A percentile compares a stretch with the other conserved stretches of the same genome.
Evolutionary conservation across 306 rosid genomes (phyloP).

Genomic region (Begonia masoniana): DNA sequence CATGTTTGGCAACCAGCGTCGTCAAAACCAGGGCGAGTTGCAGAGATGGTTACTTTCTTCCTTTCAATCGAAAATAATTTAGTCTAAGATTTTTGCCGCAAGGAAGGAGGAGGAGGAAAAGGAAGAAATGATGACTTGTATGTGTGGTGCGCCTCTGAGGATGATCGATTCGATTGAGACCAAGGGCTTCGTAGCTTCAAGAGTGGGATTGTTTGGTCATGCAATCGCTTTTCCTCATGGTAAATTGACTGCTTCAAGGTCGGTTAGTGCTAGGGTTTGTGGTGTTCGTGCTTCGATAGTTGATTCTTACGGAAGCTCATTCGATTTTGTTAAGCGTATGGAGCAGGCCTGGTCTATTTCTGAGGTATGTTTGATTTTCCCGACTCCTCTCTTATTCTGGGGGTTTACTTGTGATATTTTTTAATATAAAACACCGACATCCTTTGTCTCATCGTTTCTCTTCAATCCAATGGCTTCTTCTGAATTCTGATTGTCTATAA

Average conservation of each 20-base stretch:
- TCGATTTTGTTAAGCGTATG: slow-evolving; percentile 61
- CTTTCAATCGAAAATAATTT: neutral
- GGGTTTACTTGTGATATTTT: neutral
- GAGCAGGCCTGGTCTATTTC: slow-evolving; percentile 88
- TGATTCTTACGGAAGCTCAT: slow-evolving; percentile 55
- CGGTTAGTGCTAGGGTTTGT: slow-evolving; percentile 13
- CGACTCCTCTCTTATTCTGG: neutral
- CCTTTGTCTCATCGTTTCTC: neutral
- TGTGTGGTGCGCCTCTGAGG: slow-evolving; percentile 14
- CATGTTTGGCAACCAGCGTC: no score
- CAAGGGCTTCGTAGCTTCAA: slow-evolving; percentile 14
- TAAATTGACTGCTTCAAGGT: slow-evolving; percentile 10
- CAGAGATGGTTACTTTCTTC: neutral
- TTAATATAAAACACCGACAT: no score
- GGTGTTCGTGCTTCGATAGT: slow-evolving; percentile 54
- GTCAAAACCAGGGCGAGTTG: no score
- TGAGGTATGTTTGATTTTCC: slow-evolving; percentile 29
- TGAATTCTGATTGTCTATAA: no score
- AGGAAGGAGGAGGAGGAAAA: neutral
- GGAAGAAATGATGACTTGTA: slow-evolving; percentile 26
- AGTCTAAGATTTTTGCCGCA: neutral
- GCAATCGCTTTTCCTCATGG: slow-evolving; percentile 10
- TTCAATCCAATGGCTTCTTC: neutral
- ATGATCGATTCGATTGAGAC: slow-evolving; percentile 12
- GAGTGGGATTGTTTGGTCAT: slow-evolving; percentile 2